A percentile compares a stretch with the other conserved stretches of the same genome.
Evolutionary conservation across 768 basidiomycete genomes (phyloP).

Genomic region (Termitomyces sp.): DNA sequence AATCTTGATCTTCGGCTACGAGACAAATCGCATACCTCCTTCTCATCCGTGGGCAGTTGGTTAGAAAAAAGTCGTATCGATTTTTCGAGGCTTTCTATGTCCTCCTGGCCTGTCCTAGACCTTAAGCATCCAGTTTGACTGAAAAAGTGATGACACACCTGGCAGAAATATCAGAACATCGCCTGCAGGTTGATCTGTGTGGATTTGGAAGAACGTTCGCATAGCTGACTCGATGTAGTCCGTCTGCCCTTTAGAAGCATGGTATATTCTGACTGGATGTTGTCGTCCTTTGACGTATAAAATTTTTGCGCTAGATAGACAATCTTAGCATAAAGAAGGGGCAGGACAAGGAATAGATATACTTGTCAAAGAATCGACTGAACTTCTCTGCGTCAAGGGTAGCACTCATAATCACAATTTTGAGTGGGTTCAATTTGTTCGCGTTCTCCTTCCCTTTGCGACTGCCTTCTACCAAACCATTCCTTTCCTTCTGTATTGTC

Average conservation of each 20-base stretch:
- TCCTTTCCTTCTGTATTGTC: constrained; percentile 65
- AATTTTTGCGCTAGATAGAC: constrained; percentile 66
- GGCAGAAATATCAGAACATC: constrained; percentile 94
- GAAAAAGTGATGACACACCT: constrained; percentile 32
- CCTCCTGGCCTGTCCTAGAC: constrained; percentile 76
- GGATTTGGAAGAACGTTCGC: constrained; percentile 93
- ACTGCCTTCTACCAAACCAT: constrained; percentile 31
- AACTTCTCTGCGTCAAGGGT: constrained; percentile 96
- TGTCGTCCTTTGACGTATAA: constrained; percentile 92
- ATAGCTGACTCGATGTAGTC: constrained; percentile 90
- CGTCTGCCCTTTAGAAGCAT: constrained; percentile 62
- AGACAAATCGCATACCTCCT: constrained; percentile 35
- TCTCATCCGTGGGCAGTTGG: constrained; percentile 54
- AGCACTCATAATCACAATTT: constrained; percentile 95
- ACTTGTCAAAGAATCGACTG: constrained; percentile 83
- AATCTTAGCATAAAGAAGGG: background rate
- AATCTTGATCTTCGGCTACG: background rate
- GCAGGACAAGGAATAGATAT: constrained; percentile 20
- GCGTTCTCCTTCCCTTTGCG: constrained; percentile 38
- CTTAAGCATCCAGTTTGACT: background rate
- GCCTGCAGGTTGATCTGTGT: constrained; percentile 70
- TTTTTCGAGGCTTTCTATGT: constrained; percentile 84
- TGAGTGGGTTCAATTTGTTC: constrained; percentile 56
- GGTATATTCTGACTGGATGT: constrained; percentile 82
- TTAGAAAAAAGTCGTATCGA: constrained; percentile 65